Evolutionary conservation across 495 filamentous ascomycete species (phyloP), one percentile per base, ranked within the genome.

Genomic region (Sabuloglossum arenarium): DNA sequence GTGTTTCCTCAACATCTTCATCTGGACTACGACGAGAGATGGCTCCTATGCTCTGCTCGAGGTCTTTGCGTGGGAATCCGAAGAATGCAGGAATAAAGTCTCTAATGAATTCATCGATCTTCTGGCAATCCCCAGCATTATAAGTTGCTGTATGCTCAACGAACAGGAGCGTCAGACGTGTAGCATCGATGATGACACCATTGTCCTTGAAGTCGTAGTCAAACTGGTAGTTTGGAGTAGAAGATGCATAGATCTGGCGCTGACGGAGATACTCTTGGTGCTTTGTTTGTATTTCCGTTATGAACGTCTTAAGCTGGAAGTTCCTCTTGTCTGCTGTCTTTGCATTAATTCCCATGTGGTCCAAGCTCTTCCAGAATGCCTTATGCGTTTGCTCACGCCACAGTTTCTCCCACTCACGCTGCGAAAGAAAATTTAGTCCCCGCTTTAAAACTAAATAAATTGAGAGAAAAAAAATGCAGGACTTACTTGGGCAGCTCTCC

Each of bases 321-420:
- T 86, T 81, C 50, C 87, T 86, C 73, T 95, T 95, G 69, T 97
- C 90, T 10, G 75, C 77, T 30, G 73, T 71, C 68, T 89, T 94
- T 60, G 82, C 81, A 34, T 82, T 81, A 58, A 94, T 86, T 12
- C 86, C 85, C 73, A 94, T 90, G 63, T 97, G 93, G 59, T 99
- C 93, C 51, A 99, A 77, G 68, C 88, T 94, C 69, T 82, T 88
- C 73, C 89, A 89, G 68, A 94, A 95, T 65, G 89, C 86, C 59
- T 81, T 76, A 59, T 89, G 81, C 45, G 88, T 96, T 67, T 96
- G 91, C 56, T 82, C 81, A 56, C 88, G 86, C 93, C 93, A 99
- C 24, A 97, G 86, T 66, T 96, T 97, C 68, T 97, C 88, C 93
- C 93, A 99, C 64, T 97, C 93, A 25, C 91, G 86, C 76, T 86